A percentile compares a stretch with the other conserved stretches of the same genome.
These are phyloP conservation scores for Leishmania aethiopica DNA, from an alignment of 208 protist species.

Conservation along the genomic window DNA sequence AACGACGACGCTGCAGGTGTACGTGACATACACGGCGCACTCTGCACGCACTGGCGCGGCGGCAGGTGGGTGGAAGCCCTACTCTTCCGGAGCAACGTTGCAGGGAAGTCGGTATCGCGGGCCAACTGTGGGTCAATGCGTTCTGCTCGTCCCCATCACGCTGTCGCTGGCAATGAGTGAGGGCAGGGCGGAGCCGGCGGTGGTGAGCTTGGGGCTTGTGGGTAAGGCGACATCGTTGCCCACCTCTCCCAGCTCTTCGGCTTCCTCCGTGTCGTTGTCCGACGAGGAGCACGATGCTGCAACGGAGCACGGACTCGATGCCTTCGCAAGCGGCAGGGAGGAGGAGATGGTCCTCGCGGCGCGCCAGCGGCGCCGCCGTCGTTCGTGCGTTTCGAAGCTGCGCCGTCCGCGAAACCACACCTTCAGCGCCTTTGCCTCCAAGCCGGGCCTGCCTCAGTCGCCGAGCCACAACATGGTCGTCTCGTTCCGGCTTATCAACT, in stretches of 20 bases:
- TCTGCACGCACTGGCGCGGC: constrained; percentile 13
- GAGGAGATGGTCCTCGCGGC: constrained; percentile 21
- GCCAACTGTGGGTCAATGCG: constrained; percentile 39
- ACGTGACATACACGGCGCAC: constrained; percentile 57
- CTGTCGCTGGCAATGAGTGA: constrained; percentile 66
- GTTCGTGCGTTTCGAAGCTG: constrained; percentile 16
- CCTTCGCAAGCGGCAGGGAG: constrained; percentile 4
- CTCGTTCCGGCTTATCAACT: constrained; percentile 53
- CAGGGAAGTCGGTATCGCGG: constrained; percentile 29
- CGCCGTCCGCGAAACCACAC: constrained; percentile 25
- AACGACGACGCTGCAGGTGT: constrained; percentile 44
- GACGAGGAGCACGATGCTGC: constrained; percentile 15
- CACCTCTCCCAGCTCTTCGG: constrained; percentile 12
- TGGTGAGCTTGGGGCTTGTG: constrained; percentile 45
- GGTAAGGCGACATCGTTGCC: constrained; percentile 16
- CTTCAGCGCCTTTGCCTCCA: constrained; percentile 17
- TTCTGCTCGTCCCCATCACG: constrained; percentile 47
- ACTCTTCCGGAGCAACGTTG: constrained; percentile 14
- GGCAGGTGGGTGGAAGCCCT: constrained; percentile 11
- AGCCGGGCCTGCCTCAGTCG: constrained; percentile 12
- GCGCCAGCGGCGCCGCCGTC: constrained; percentile 22
- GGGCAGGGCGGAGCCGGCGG: constrained; percentile 48
- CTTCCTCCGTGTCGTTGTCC: constrained; percentile 8
- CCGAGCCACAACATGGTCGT: constrained; percentile 22
- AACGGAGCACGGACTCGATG: not conserved